Evolutionary conservation across 371 early-diverging fungal genomes (phyloP).

Genomic region (Blastocladiella emersonii): DNA sequence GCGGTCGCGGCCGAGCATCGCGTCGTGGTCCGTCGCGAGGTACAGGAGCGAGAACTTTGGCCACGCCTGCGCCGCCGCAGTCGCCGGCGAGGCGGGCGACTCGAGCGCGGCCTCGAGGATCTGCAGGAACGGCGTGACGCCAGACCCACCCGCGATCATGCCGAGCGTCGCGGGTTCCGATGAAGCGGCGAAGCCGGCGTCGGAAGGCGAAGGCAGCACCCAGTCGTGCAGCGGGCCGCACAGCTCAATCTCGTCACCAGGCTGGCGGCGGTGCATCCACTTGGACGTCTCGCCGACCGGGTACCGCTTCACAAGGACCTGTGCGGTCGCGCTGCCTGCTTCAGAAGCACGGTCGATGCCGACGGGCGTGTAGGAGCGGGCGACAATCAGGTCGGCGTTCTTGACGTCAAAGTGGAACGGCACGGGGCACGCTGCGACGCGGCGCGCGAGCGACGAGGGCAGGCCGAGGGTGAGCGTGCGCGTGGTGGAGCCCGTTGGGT

Average conservation of each 20-base stretch:
- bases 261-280: not conserved
- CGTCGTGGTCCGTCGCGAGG: not conserved
- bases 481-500: too few species aligned
- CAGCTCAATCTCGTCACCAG: not conserved
- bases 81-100: not conserved
- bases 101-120: not conserved
- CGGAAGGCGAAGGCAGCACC: not conserved
- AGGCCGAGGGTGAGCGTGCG: too few species aligned
- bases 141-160: slow-evolving; percentile 2
- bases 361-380: slow-evolving; percentile 3
- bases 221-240: not conserved
- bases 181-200: not conserved
- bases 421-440: not conserved
- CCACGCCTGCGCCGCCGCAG: not conserved
- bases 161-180: not conserved
- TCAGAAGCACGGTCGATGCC: not conserved
- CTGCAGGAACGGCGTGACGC: not conserved
- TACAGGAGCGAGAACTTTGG: not conserved
- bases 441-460: too few species aligned
- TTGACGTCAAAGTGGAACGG: slow-evolving; percentile 3
- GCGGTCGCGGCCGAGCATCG: not conserved
- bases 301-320: slow-evolving; percentile 1
- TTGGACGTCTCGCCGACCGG: not conserved
- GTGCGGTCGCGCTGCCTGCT: not conserved
- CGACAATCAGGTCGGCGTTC: slow-evolving; percentile 1